These are phyloP conservation scores for Entonaema liquescens DNA, from an alignment of 495 filamentous ascomycete genomes.

Conservation along the genomic window DNA sequence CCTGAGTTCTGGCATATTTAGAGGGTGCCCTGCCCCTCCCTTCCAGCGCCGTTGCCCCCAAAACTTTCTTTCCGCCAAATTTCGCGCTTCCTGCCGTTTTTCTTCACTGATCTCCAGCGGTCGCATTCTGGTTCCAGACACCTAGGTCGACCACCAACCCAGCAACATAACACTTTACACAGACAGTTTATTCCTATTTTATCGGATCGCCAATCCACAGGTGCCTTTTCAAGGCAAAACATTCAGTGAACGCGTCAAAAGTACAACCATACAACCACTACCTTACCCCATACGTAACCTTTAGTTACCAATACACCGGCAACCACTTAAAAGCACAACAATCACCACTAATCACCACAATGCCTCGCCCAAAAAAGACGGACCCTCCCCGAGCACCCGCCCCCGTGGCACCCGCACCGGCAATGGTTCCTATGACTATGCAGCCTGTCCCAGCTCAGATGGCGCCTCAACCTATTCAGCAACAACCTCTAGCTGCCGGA, in stretches of 20 bases:
- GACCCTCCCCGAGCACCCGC: constrained; percentile 55
- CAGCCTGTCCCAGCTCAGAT: constrained; percentile 33
- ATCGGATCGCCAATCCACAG: background rate
- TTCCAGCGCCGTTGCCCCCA: constrained; percentile 39
- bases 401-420: constrained; percentile 43
- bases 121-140: constrained; percentile 1
- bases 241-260: constrained; percentile 1
- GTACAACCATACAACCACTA: background rate
- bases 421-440: constrained; percentile 46
- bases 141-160: constrained; percentile 12
- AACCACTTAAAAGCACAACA: background rate
- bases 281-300: too few relatives aligned
- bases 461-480: constrained; percentile 38
- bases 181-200: background rate
- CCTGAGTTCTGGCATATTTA: constrained; percentile 43
- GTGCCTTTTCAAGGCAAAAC: background rate
- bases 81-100: constrained; percentile 14
- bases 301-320: background rate
- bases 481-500: constrained; percentile 40
- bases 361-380: constrained; percentile 60
- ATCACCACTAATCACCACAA: constrained; percentile 29
- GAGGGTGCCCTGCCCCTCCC: constrained; percentile 45
- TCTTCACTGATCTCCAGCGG: constrained; percentile 30
- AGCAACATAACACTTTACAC: background rate
- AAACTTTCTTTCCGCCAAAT: constrained; percentile 45